Base-by-base conservation (phyloP, 805 yeast species). In the Candida sphagnicola region DNA sequence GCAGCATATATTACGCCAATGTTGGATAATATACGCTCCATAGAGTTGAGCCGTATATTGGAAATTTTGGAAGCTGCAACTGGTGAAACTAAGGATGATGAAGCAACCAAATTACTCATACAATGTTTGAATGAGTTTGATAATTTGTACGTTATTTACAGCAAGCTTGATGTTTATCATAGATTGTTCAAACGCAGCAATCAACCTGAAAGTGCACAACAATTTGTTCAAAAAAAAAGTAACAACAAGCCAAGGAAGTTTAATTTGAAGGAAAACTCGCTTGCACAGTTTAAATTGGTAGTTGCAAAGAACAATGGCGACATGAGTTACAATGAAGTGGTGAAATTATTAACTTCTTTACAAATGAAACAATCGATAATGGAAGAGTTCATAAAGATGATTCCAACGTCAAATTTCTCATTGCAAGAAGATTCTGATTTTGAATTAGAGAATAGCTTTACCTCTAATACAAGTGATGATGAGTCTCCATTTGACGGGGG, bases 401-500 rank as follows among this genome's bases (percentile, higher is more conserved):
- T 51, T 5, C 57, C 57, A 2, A 45, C 31, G 14, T 41, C 41
- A 15, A 26, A 10, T 24, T 34, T 11, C 24, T 23, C 29, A 6
- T 23, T 10, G 15, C 30, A 15, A 13, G 40, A 45, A 12, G 57
- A 47, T 19, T 51, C 54, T 31, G 49, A 51, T 29, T 44, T 46
- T 35, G 41, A 37, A 4, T 29, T 37, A 13, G 24, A 14, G n/a
- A 37, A 38, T 5, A 14, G 36, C 18, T 11, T 33, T 13, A 28
- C 40, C 3, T 24, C 24, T 16, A 12, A 50, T 28, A 54, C 49
- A 17, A 54, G 53, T 33, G 58, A 54, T 28, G 61, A 57, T 24
- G 47, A 48, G 26, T 24, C 31, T 31, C 18, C 53, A 44, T 26
- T 26, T n/a, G 29, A 26, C 12, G 47, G 43, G 14, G 37, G 56